phyloP scores from a whole-genome alignment of 2,329 filamentous ascomycete genomes.

The Trichoderma koningiopsis region DNA sequence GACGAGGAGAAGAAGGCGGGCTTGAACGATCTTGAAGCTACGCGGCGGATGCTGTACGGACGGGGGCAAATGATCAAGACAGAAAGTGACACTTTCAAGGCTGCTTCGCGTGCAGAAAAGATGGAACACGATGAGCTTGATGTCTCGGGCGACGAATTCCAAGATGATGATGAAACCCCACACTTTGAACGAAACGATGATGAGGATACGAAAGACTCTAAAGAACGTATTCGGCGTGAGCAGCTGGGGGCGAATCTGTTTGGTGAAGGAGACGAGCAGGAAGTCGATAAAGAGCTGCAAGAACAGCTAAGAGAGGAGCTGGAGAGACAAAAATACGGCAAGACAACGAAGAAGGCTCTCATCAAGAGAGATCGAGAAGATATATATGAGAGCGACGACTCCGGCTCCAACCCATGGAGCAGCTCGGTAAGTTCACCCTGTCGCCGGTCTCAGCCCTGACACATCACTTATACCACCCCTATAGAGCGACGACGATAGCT shows the following conservation, averaged over 20 bases:
- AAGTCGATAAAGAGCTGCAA: conserved; percentile 73
- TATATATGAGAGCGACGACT: conserved; percentile 75
- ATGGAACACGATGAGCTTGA: conserved; percentile 72
- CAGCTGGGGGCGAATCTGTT: conserved; percentile 89
- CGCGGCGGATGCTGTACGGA: conserved; percentile 53
- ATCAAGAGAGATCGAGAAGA: conserved; percentile 83
- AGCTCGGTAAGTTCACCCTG: conserved; percentile 38
- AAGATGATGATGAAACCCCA: conserved; percentile 82
- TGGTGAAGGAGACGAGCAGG: conserved; percentile 66
- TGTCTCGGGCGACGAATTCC: conserved; percentile 73
- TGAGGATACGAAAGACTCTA: conserved; percentile 73
- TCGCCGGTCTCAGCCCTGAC: not conserved
- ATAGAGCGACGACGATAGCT: conserved; percentile 54
- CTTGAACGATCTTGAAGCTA: conserved; percentile 63
- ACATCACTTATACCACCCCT: not conserved
- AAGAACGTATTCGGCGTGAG: conserved; percentile 73
- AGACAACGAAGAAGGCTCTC: conserved; percentile 76
- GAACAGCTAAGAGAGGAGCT: conserved; percentile 70
- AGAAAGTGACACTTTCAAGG: conserved; percentile 66
- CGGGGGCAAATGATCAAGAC: conserved; percentile 63
- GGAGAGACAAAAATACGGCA: conserved; percentile 70
- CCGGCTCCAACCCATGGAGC: conserved; percentile 47
- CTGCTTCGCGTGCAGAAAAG: conserved; percentile 62
- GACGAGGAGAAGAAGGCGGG: conserved; percentile 60
- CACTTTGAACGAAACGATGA: conserved; percentile 78